Conservation (phyloP, 352 stramenopile species). For the Pythium chondricola region DNA sequence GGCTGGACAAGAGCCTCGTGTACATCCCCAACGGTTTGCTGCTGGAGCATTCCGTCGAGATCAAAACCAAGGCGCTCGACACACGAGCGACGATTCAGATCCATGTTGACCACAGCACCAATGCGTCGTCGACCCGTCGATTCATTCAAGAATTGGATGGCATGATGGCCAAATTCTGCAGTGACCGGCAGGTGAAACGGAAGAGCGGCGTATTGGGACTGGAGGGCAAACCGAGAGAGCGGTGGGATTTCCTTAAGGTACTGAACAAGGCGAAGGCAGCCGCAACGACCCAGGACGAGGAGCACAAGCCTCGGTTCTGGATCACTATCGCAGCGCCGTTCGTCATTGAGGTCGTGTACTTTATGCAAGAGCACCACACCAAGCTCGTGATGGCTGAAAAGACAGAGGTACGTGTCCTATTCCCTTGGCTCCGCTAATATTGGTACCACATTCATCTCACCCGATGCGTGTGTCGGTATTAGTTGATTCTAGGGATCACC, state of each 20-base stretch:
- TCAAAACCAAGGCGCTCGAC: conserved; percentile 63
- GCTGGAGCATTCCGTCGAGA: conserved; percentile 64
- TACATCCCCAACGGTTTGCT: conserved; percentile 81
- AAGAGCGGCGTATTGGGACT: conserved; percentile 42
- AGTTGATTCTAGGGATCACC: conserved; percentile 48
- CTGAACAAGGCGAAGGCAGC: conserved; percentile 35
- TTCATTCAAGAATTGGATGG: conserved; percentile 76
- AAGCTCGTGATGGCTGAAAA: conserved; percentile 60
- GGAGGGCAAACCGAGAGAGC: conserved; percentile 27
- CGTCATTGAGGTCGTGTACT: conserved; percentile 69
- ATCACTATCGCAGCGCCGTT: conserved; percentile 66
- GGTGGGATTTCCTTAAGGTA: conserved; percentile 38
- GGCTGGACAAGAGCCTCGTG: conserved; percentile 75
- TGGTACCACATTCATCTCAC: too few species aligned
- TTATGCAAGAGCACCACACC: conserved; percentile 61
- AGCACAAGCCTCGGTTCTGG: conserved; percentile 46
- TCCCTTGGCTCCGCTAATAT: neutral
- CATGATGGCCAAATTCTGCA: conserved; percentile 21
- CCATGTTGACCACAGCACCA: conserved; percentile 54
- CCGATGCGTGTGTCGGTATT: too few species aligned
- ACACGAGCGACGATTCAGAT: conserved; percentile 43
- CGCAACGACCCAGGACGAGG: conserved; percentile 19
- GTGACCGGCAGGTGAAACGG: conserved; percentile 18
- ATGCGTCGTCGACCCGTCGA: conserved; percentile 33
- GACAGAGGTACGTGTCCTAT: conserved; percentile 33